A percentile compares a stretch with the other conserved stretches of the same genome.
Conservation (phyloP, 805 yeast genomes). For the Yueomyces sinensis region DNA sequence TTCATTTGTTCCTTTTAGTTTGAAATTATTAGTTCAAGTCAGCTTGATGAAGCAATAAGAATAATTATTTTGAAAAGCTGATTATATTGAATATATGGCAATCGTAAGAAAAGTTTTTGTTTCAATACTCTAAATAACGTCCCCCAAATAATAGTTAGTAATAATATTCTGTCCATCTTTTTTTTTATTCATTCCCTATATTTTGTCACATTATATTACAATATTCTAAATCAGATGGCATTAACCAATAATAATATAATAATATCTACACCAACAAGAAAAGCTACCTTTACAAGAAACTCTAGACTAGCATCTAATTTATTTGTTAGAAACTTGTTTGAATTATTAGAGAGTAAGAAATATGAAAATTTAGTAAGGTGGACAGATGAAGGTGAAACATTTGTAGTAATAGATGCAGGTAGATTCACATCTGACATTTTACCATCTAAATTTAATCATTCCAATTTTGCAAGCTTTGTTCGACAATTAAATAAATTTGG, state of each 20-base stretch:
- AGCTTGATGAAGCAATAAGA: too few relatives aligned
- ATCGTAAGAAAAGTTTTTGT: too few relatives aligned
- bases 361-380: conserved; percentile 69
- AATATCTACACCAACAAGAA: conserved; percentile 25
- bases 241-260: conserved; percentile 37
- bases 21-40: too few relatives aligned
- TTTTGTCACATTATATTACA: too few relatives aligned
- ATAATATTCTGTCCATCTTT: too few relatives aligned
- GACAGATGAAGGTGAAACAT: conserved; percentile 73
- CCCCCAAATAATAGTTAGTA: too few relatives aligned
- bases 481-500: conserved; percentile 92
- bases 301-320: conserved; percentile 40
- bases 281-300: conserved; percentile 1
- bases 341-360: conserved; percentile 71
- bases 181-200: too few relatives aligned
- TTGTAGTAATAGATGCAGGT: conserved; percentile 80
- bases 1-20: too few relatives aligned
- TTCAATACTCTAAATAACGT: too few relatives aligned
- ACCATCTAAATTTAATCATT: conserved; percentile 37
- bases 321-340: conserved; percentile 65
- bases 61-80: too few relatives aligned
- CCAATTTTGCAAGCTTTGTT: conserved; percentile 83
- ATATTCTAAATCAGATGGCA: too few relatives aligned
- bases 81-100: too few relatives aligned
- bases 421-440: conserved; percentile 80